Evolutionary conservation across 768 basidiomycete species (phyloP).

Genomic region (Lentinula guzmanii): DNA sequence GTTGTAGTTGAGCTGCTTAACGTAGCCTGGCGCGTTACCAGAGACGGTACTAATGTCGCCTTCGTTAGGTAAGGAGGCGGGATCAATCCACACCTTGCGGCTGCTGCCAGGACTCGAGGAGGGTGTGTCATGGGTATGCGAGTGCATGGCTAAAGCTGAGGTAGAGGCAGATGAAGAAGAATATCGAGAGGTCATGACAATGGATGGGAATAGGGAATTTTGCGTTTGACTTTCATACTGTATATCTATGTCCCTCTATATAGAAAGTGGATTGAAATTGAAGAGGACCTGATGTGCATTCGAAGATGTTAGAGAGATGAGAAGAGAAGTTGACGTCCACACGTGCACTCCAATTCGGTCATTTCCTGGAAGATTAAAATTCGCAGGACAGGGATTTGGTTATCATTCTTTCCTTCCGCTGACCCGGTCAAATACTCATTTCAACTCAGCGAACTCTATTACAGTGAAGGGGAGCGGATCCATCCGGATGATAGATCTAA

Average conservation of each 20-base stretch:
- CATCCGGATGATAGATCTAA: background rate
- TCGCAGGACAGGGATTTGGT: background rate
- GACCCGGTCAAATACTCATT: constrained; percentile 3
- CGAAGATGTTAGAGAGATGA: constrained; percentile 1
- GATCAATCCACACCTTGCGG: constrained; percentile 57
- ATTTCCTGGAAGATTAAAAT: constrained; percentile 2
- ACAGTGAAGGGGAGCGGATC: background rate
- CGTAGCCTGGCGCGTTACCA: constrained; percentile 58
- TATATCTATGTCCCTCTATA: background rate
- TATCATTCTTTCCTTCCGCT: background rate
- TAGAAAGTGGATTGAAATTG: background rate
- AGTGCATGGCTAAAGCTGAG: constrained; percentile 2
- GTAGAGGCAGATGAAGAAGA: background rate
- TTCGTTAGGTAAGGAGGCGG: constrained; percentile 51
- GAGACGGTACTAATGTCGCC: constrained; percentile 49
- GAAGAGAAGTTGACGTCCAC: background rate
- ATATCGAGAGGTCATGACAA: background rate
- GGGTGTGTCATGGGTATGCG: background rate
- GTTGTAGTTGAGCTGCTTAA: constrained; percentile 65
- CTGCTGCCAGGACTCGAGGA: constrained; percentile 6
- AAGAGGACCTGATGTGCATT: background rate
- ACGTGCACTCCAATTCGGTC: constrained; percentile 6
- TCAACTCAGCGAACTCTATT: background rate
- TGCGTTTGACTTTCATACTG: background rate
- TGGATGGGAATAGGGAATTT: background rate